Evolutionary conservation across 192 early-diverging fungal genomes (phyloP), one percentile per base, ranked within the genome.

Genomic region (Dissophora ornata): DNA sequence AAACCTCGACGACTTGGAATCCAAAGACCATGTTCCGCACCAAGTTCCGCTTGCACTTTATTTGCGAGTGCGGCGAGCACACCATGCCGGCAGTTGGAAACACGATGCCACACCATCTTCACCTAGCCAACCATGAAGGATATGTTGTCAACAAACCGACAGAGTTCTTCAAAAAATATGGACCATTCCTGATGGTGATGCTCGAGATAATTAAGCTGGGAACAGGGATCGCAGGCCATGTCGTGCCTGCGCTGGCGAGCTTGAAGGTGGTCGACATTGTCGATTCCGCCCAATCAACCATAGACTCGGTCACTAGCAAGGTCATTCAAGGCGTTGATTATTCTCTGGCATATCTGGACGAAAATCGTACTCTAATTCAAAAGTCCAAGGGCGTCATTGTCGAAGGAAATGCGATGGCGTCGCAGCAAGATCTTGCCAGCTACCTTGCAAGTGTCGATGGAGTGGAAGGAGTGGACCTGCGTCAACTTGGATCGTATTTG

Each of bases 401-500:
- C 13, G 25, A 56, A 19, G 41, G 24, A 44, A 11, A 16, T 58
- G 25, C 18, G 24, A 25, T 5, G 7, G 19, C 46, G n/a, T 19
- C 21, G 46, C 46, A 49, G 9, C 32, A 61, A 29, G 59, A 61
- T n/a, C 59, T 61, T n/a, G 21, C 30, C 13, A 49, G 18, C 29
- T 61, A 63, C 25, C 25, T 53, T 2, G 36, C 15, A 8, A 36
- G 38, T 5, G 30, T 51, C 38, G 40, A 58, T 21, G 56, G 54
- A 19, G 24, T 58, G 3, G 66, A 68, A 68, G 66, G 66, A n/a
- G 66, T 51, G 1, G 66, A 68, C 16, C n/a, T 68, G 16, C 55
- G 56, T 1, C 66, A 58, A 25, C 30, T 68, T 29, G 38, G 51
- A 30, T 58, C 66, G 19, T 58, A 47, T 25, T 42, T 68, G 46